These are phyloP conservation scores for Luffa aegyptiaca DNA, from an alignment of 306 rosid genomes.

Conservation along the genomic window DNA sequence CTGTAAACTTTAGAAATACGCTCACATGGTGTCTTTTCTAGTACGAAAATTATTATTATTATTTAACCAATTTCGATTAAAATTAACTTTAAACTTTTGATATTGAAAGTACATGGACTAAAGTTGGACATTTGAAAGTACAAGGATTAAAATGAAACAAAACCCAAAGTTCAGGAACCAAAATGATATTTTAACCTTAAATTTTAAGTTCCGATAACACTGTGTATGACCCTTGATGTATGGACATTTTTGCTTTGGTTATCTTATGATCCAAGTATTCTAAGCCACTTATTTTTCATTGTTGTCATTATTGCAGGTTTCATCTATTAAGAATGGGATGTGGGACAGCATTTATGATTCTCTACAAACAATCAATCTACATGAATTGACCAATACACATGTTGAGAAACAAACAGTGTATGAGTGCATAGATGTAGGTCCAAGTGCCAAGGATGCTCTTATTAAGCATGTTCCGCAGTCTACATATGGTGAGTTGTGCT, in stretches of 20 bases:
- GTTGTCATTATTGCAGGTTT: constrained; percentile 36
- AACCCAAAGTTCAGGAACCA: too few species aligned
- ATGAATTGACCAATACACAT: constrained; percentile 26
- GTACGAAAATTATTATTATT: too few species aligned
- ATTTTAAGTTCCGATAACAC: background rate
- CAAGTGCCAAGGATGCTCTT: constrained; percentile 26
- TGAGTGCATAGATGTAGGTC: constrained; percentile 58
- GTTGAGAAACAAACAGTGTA: constrained; percentile 28
- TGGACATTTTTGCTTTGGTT: background rate
- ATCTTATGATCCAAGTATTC: background rate
- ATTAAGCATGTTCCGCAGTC: constrained; percentile 18
- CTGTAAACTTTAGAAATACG: too few species aligned
- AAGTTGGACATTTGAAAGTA: too few species aligned
- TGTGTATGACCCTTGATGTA: background rate
- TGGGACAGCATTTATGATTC: constrained; percentile 83
- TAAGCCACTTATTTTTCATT: background rate
- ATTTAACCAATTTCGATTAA: too few species aligned
- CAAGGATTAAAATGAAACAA: too few species aligned
- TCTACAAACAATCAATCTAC: constrained; percentile 41
- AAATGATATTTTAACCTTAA: background rate
- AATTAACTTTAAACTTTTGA: too few species aligned
- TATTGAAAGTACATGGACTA: too few species aligned
- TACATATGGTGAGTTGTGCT: constrained; percentile 36
- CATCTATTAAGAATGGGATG: constrained; percentile 63
- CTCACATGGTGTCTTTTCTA: too few species aligned